Evolutionary conservation across 768 basidiomycete species (phyloP).

Genomic region (Candolleomyces eurysporus): DNA sequence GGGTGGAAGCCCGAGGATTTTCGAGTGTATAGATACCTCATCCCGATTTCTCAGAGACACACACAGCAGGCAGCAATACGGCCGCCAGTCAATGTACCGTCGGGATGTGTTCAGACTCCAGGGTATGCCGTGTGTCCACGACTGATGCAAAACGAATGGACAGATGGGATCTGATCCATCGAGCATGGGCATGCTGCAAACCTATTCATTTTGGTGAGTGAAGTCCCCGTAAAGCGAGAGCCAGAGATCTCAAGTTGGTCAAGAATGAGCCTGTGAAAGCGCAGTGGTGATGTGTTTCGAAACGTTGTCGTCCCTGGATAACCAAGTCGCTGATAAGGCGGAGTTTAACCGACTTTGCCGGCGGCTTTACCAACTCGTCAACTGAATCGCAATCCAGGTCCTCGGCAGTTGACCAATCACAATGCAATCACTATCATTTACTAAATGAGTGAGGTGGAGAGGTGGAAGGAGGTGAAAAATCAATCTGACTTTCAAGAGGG

Average conservation of each 20-base stretch:
- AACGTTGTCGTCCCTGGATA: no score
- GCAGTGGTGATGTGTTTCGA: no score
- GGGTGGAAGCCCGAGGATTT: neutral
- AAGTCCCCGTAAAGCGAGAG: no score
- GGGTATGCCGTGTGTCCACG: neutral
- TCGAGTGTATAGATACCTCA: no score
- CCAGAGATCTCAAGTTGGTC: no score
- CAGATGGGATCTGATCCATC: neutral
- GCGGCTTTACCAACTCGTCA: neutral
- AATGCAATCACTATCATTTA: neutral
- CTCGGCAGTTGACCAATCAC: constrained; percentile 1
- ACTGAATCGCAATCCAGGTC: neutral
- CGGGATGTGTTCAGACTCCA: neutral
- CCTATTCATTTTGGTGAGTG: no score
- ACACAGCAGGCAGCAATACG: neutral
- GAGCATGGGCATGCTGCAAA: neutral
- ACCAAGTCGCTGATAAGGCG: constrained; percentile 1
- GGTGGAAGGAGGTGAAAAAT: no score
- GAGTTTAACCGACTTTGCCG: neutral
- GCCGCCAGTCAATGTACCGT: constrained; percentile 1
- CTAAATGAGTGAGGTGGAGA: no score
- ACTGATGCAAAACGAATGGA: neutral
- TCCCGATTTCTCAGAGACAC: neutral
- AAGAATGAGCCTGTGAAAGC: no score
- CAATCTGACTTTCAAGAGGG: no score